Percentiles rank a stretch among this genome's conserved stretches.
Conservation (phyloP, 2,329 filamentous ascomycete species). For the Hypoxylon sp. region DNA sequence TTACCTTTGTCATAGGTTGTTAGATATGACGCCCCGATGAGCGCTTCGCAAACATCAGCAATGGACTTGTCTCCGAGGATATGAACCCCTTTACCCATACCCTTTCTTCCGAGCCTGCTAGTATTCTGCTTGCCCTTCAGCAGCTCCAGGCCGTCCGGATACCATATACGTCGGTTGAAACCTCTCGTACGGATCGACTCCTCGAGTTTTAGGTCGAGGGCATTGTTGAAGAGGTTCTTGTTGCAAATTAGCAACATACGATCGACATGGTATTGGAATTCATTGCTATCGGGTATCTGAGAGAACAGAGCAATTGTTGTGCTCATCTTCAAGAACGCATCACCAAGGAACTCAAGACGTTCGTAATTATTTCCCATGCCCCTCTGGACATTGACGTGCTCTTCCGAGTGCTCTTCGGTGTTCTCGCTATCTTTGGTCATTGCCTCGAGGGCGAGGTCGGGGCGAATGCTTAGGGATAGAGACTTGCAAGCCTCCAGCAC, state of each 20-base stretch:
- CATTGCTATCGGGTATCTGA: constrained; percentile 80
- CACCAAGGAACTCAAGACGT: constrained; percentile 91
- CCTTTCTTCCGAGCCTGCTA: constrained; percentile 74
- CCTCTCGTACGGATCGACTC: constrained; percentile 86
- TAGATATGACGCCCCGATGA: constrained; percentile 88
- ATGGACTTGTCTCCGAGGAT: constrained; percentile 87
- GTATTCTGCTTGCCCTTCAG: constrained; percentile 78
- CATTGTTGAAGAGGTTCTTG: constrained; percentile 85
- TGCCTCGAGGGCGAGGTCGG: constrained; percentile 84
- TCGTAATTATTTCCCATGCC: constrained; percentile 98
- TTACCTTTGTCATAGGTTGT: constrained; percentile 59
- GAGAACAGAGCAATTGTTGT: constrained; percentile 91
- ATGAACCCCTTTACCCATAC: constrained; percentile 68
- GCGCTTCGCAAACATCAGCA: constrained; percentile 93
- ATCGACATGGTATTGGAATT: constrained; percentile 90
- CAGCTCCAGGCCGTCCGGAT: constrained; percentile 83
- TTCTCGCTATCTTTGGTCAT: constrained; percentile 94
- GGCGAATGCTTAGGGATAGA: constrained; percentile 74
- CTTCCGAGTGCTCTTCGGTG: constrained; percentile 77
- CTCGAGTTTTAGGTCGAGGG: constrained; percentile 74
- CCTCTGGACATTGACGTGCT: constrained; percentile 80
- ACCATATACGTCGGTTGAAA: constrained; percentile 90
- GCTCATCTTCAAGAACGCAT: constrained; percentile 95
- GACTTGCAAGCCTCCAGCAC: constrained; percentile 79
- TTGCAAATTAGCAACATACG: constrained; percentile 95